These are phyloP conservation scores for Quercus phellos DNA, from an alignment of 331 rosid genomes.

Conservation along the genomic window DNA sequence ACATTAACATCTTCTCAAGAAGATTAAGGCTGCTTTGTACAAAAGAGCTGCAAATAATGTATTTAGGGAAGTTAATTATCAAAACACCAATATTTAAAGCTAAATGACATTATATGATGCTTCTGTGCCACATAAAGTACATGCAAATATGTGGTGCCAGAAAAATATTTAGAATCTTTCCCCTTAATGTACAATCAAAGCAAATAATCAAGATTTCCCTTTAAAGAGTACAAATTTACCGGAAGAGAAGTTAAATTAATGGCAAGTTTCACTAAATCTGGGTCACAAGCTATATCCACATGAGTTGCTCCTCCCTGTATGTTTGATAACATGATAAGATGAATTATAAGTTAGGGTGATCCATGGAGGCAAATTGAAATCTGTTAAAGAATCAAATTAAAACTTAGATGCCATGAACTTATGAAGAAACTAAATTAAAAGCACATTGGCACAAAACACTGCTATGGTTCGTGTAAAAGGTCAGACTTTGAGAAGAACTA, in stretches of 20 bases:
- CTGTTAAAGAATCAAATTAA: neutral
- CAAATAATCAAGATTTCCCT: slow-evolving; percentile 2
- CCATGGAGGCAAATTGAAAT: neutral
- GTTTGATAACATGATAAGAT: neutral
- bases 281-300: slow-evolving; percentile 95
- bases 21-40: neutral
- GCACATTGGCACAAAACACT: neutral
- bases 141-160: neutral
- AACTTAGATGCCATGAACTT: neutral
- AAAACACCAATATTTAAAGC: neutral
- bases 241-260: slow-evolving; percentile 78
- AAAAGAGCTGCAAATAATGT: neutral
- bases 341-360: neutral
- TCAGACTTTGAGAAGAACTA: neutral
- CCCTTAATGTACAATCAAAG: slow-evolving; percentile 1
- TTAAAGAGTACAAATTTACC: slow-evolving; percentile 28
- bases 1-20: neutral
- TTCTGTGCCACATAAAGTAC: neutral
- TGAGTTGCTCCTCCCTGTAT: slow-evolving; percentile 92
- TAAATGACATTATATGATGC: neutral
- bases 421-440: neutral
- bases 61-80: neutral
- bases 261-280: slow-evolving; percentile 87
- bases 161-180: neutral
- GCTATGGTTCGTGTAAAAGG: neutral